These are phyloP conservation scores for Pyrenophora teres DNA, from an alignment of 2,329 filamentous ascomycete species.

Conservation along the genomic window DNA sequence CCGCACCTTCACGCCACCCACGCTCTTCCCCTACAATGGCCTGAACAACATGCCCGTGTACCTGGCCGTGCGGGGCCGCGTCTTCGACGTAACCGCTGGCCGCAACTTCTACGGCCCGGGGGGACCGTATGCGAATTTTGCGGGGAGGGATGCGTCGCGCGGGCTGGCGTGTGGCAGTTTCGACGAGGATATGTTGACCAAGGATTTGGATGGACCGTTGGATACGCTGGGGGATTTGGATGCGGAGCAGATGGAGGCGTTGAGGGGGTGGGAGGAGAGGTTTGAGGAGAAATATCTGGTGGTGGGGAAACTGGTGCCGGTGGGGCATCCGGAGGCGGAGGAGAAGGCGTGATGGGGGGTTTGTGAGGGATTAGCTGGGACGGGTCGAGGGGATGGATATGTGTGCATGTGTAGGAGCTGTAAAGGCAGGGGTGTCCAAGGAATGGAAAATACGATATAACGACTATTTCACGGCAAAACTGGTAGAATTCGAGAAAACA, in stretches of 20 bases:
- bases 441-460: too few species aligned
- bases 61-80: constrained; percentile 84
- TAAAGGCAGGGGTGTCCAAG: too few species aligned
- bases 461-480: too few species aligned
- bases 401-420: too few species aligned
- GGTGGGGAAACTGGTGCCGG: constrained; percentile 82
- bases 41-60: constrained; percentile 75
- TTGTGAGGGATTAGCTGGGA: too few species aligned
- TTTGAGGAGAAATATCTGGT: constrained; percentile 94
- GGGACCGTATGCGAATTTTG: constrained; percentile 95
- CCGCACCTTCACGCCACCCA: constrained; percentile 79
- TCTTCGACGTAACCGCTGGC: constrained; percentile 88
- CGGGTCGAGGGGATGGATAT: too few species aligned
- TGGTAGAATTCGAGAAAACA: too few species aligned
- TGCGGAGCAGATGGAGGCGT: constrained; percentile 76
- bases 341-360: constrained; percentile 42
- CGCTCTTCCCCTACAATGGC: constrained; percentile 87
- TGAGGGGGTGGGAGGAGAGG: constrained; percentile 90
- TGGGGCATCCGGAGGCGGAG: constrained; percentile 59
- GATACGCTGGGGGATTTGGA: constrained; percentile 76
- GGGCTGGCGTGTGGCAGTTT: constrained; percentile 91
- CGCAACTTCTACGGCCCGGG: constrained; percentile 96
- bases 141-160: constrained; percentile 85
- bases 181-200: constrained; percentile 91
- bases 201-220: constrained; percentile 82